Base-by-base conservation (phyloP, 2,329 filamentous ascomycete species). In the Fonsecaea multimorphosa region DNA sequence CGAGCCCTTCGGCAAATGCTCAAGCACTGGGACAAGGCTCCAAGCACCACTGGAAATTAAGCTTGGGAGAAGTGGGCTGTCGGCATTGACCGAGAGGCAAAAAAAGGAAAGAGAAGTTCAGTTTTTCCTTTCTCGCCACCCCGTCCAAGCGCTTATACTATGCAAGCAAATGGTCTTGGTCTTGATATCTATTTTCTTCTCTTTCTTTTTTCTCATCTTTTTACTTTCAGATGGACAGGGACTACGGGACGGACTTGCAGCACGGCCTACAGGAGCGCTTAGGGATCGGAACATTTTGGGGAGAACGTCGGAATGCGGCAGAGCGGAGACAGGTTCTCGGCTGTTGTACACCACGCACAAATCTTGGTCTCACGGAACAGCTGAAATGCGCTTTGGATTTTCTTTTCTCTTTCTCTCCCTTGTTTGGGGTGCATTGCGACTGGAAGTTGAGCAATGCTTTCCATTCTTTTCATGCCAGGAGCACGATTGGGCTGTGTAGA, bases 1-100 rank as follows among this genome's bases (percentile, higher is more conserved):
- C 80, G 80, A 69, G 90, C 89, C 0, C 78, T 92, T 29, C 79
- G 83, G 38, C 85, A 85, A 62, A 87, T 92, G 87, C 78, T 92
- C 66, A 79, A 86, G 62, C 88, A 92, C 74, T 92, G 90, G 90
- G 79, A 85, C 9, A 77, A 78, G 1, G 79, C 87, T 4, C 89
- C 89, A 2, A 85, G 83, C 4, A 74, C 69, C 14, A 72, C 72
- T 51, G 74, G 73, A n/a, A 69, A 69, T 58, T 75, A 66, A 67
- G 24, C 53, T 24, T 40, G 27, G 22, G 6, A 16, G 8, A n/a
- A 22, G 44, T 44, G 44, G 44, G 46, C 40, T 36, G 11, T 54
- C 51, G 38, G 59, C 24, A 36, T 55, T 32, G 44, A 34, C 61
- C 61, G 61, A 58, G 61, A 40, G 61, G 61, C 55, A 34, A 63